These are phyloP conservation scores for Thermochaetoides dissita DNA, from an alignment of 2,329 filamentous ascomycete genomes.

Conservation along the genomic window DNA sequence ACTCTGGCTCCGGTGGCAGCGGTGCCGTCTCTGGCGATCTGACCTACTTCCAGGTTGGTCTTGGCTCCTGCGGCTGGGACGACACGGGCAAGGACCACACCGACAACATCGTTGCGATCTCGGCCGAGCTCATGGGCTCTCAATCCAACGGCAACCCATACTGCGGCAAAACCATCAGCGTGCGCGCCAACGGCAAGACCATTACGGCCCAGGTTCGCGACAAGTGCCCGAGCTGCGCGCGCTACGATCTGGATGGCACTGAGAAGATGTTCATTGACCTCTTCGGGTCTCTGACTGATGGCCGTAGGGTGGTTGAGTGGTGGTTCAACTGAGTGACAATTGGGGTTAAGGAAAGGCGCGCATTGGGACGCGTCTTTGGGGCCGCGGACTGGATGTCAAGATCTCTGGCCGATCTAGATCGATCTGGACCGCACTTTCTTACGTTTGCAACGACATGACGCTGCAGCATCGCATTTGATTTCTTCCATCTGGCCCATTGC, in stretches of 20 bases:
- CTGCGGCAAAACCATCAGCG: slow-evolving; percentile 55
- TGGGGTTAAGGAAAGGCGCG: background rate
- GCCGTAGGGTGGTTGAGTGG: slow-evolving; percentile 31
- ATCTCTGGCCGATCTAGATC: too few relatives aligned
- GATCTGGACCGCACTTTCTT: too few relatives aligned
- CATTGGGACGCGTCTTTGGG: background rate
- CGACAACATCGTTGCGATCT: slow-evolving; percentile 56
- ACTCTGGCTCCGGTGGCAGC: slow-evolving; percentile 6
- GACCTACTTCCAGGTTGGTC: slow-evolving; percentile 59
- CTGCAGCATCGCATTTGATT: too few relatives aligned
- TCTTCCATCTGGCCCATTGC: too few relatives aligned
- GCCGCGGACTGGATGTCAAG: background rate
- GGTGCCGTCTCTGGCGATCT: slow-evolving; percentile 40
- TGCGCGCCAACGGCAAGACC: slow-evolving; percentile 45
- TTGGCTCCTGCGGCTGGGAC: slow-evolving; percentile 54
- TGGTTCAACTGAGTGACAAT: slow-evolving; percentile 25
- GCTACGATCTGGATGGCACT: slow-evolving; percentile 45
- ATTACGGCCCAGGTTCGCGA: slow-evolving; percentile 49
- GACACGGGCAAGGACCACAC: slow-evolving; percentile 40
- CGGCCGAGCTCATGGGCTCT: slow-evolving; percentile 46
- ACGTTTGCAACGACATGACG: too few relatives aligned
- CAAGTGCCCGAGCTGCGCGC: slow-evolving; percentile 59
- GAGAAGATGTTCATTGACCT: slow-evolving; percentile 41
- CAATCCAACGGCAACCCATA: slow-evolving; percentile 53
- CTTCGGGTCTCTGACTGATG: slow-evolving; percentile 29